Conservation (phyloP, 1,284 basidiomycete species). For the Omphalotus olearius region DNA sequence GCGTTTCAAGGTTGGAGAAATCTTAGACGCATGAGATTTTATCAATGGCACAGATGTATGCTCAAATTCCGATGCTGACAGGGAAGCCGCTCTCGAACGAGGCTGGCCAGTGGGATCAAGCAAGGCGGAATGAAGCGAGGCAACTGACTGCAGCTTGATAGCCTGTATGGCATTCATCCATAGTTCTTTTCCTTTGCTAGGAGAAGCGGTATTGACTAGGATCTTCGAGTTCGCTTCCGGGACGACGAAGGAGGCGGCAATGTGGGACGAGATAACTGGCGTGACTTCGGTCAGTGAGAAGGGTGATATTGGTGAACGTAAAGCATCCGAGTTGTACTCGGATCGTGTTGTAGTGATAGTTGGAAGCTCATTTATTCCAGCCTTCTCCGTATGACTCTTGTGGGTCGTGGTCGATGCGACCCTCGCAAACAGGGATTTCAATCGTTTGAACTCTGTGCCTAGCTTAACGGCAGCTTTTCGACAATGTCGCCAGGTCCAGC, state of each 20-base stretch:
- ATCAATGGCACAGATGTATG: slow-evolving; percentile 35
- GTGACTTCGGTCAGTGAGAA: background rate
- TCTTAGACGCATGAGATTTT: slow-evolving; percentile 47
- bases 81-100: slow-evolving; percentile 41
- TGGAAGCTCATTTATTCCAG: slow-evolving; percentile 8
- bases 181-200: slow-evolving; percentile 20
- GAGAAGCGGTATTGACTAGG: slow-evolving; percentile 7
- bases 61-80: slow-evolving; percentile 26
- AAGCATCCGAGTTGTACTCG: background rate
- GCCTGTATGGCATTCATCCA: slow-evolving; percentile 28
- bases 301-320: background rate
- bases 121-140: slow-evolving; percentile 24
- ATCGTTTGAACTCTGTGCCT: background rate
- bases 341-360: background rate
- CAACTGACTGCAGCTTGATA: slow-evolving; percentile 25
- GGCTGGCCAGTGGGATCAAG: slow-evolving; percentile 22
- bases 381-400: background rate
- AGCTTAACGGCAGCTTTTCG: slow-evolving; percentile 20
- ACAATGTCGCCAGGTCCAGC: slow-evolving; percentile 23
- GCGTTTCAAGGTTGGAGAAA: slow-evolving; percentile 55
- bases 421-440: slow-evolving; percentile 3
- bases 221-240: background rate
- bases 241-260: background rate
- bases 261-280: background rate
- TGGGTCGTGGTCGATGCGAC: background rate